phyloP scores from a whole-genome alignment of 805 yeast species.

The Crinitomyces ghanaensis region DNA sequence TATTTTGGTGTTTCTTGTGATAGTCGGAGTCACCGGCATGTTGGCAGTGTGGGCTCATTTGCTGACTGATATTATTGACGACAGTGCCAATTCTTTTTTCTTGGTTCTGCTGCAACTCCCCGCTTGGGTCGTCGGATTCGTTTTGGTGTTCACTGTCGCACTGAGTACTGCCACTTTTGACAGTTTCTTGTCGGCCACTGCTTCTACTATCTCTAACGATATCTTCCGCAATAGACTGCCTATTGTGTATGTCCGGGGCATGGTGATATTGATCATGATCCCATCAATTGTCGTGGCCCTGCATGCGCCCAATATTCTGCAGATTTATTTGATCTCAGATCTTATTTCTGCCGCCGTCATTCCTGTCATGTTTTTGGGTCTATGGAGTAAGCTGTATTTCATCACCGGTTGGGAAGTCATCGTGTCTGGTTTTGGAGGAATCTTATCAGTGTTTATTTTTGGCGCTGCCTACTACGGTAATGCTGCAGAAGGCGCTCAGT shows the following conservation, averaged over 20 bases:
- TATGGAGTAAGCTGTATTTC: constrained; percentile 55
- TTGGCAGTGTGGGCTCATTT: constrained; percentile 86
- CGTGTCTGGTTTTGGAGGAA: constrained; percentile 74
- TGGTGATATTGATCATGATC: constrained; percentile 69
- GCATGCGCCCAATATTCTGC: constrained; percentile 71
- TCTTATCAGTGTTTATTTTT: constrained; percentile 67
- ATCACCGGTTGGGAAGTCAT: constrained; percentile 71
- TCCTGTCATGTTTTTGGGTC: constrained; percentile 73
- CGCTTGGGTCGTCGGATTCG: constrained; percentile 75
- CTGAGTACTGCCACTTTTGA: constrained; percentile 85
- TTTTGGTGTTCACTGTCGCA: constrained; percentile 58
- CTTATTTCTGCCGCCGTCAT: constrained; percentile 77
- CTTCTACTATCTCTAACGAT: constrained; percentile 83
- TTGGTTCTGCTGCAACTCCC: constrained; percentile 63
- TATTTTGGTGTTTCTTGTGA: constrained; percentile 48
- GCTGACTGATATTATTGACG: constrained; percentile 30
- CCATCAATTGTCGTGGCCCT: constrained; percentile 81
- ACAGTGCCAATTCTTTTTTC: constrained; percentile 62
- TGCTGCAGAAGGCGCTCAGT: constrained; percentile 66
- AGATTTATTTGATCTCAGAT: constrained; percentile 84
- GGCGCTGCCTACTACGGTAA: constrained; percentile 68
- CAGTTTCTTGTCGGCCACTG: constrained; percentile 78
- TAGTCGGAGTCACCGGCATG: constrained; percentile 76
- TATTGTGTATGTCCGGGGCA: constrained; percentile 50
- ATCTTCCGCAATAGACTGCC: constrained; percentile 71